These are phyloP conservation scores for Microascus cirrosus DNA, from an alignment of 2,329 filamentous ascomycete genomes.

Conservation along the genomic window DNA sequence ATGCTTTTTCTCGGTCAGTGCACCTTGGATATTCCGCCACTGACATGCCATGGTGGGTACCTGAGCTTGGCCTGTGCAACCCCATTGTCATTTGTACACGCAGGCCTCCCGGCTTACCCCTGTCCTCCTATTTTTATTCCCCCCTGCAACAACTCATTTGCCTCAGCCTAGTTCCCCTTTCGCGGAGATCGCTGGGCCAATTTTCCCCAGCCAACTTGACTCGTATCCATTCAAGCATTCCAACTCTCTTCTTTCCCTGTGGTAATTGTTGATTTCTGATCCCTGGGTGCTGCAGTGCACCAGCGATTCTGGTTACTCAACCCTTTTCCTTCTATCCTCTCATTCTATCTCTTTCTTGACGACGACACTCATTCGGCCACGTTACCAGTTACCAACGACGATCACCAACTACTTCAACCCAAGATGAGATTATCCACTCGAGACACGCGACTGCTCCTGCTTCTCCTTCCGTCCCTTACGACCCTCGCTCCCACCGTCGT, in stretches of 20 bases:
- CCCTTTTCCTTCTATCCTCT: background rate
- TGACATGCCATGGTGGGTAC: background rate
- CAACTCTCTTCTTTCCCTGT: background rate
- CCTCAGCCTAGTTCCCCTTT: background rate
- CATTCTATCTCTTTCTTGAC: background rate
- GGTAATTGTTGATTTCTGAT: background rate
- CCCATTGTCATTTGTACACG: background rate
- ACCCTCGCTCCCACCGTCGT: constrained; percentile 21
- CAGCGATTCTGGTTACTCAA: background rate
- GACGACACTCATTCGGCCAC: background rate
- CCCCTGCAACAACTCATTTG: background rate
- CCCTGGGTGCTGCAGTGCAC: background rate
- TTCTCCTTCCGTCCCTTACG: constrained; percentile 47
- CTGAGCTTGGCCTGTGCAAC: background rate
- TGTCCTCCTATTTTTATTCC: background rate
- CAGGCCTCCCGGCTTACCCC: background rate
- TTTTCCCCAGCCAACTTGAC: background rate
- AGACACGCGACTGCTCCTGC: constrained; percentile 44
- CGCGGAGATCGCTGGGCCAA: background rate
- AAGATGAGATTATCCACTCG: constrained; percentile 49
- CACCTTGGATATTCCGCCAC: too few species aligned
- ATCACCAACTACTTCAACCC: background rate
- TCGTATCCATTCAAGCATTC: background rate
- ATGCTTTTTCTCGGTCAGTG: too few species aligned
- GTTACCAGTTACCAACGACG: background rate